Conservation (phyloP, 495 filamentous ascomycete species). For the Thozetella sp. region DNA sequence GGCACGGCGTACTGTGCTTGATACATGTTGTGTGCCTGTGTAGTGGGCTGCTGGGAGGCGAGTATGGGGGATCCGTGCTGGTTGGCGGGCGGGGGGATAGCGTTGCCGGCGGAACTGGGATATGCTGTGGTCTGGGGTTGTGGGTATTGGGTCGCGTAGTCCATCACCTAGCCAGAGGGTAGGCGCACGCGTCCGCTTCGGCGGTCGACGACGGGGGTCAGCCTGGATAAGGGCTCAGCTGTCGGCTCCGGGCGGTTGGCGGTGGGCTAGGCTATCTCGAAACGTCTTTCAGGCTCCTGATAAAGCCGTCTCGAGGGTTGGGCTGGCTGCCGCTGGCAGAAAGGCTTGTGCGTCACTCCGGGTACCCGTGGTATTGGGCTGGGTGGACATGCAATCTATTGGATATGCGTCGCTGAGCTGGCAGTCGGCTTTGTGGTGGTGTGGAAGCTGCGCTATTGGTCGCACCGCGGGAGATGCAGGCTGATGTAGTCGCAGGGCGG, state of each 20-base stretch:
- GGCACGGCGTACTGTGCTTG: slow-evolving; percentile 58
- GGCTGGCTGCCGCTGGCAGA: neutral
- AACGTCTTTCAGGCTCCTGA: slow-evolving; percentile 10
- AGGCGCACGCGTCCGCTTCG: neutral
- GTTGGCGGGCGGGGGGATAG: slow-evolving; percentile 62
- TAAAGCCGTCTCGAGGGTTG: slow-evolving; percentile 12
- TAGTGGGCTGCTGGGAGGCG: slow-evolving; percentile 60
- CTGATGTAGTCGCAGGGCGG: slow-evolving; percentile 56
- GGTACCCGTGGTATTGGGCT: slow-evolving; percentile 52
- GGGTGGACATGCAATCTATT: slow-evolving; percentile 57
- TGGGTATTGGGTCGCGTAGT: slow-evolving; percentile 67
- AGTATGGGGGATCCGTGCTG: slow-evolving; percentile 63
- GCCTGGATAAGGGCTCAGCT: slow-evolving; percentile 4
- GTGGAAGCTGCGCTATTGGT: slow-evolving; percentile 51
- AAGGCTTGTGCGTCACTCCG: slow-evolving; percentile 33
- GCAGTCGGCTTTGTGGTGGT: slow-evolving; percentile 49
- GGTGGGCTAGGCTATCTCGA: neutral
- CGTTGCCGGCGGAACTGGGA: slow-evolving; percentile 56
- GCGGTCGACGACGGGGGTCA: neutral
- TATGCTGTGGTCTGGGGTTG: slow-evolving; percentile 54
- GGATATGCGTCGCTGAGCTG: slow-evolving; percentile 61
- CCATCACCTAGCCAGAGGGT: slow-evolving; percentile 55
- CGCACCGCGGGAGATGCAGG: slow-evolving; percentile 60
- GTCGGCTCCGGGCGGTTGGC: slow-evolving; percentile 8
- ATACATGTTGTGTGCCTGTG: slow-evolving; percentile 61